Conservation (phyloP, 805 yeast species). For the Ogataea philodendri region DNA sequence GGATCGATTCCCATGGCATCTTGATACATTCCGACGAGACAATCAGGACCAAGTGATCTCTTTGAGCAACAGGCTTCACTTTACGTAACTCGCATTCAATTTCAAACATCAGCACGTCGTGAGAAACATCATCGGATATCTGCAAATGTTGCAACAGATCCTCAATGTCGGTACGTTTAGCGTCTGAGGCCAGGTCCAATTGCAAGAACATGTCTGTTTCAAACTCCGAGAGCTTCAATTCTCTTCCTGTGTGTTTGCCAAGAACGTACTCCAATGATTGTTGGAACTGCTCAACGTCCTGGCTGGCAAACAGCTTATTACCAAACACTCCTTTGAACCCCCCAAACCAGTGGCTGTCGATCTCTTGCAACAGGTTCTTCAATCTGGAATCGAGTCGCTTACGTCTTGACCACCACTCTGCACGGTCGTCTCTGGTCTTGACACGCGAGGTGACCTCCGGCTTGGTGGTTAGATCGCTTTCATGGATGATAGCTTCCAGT, state of each 20-base stretch:
- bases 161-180: slow-evolving; percentile 43
- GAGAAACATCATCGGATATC: slow-evolving; percentile 61
- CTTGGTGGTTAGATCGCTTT: slow-evolving; percentile 62
- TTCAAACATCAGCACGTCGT: slow-evolving; percentile 52
- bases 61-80: slow-evolving; percentile 15
- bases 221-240: not conserved
- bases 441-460: slow-evolving; percentile 50
- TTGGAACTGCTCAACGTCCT: slow-evolving; percentile 35
- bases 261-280: slow-evolving; percentile 39
- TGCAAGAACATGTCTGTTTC: slow-evolving; percentile 45
- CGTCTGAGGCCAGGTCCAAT: slow-evolving; percentile 36
- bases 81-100: slow-evolving; percentile 46
- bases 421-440: slow-evolving; percentile 56
- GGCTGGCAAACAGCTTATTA: slow-evolving; percentile 29
- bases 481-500: slow-evolving; percentile 49
- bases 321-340: slow-evolving; percentile 69
- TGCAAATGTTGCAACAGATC: slow-evolving; percentile 67
- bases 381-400: slow-evolving; percentile 58
- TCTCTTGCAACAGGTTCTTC: slow-evolving; percentile 47
- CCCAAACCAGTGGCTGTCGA: slow-evolving; percentile 73
- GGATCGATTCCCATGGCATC: slow-evolving; percentile 90
- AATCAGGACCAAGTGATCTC: slow-evolving; percentile 62
- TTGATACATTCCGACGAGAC: slow-evolving; percentile 62
- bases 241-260: slow-evolving; percentile 29
- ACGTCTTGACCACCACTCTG: slow-evolving; percentile 76